These are phyloP conservation scores for Naegleria fowleri DNA, from an alignment of 208 protist species.

Conservation along the genomic window DNA sequence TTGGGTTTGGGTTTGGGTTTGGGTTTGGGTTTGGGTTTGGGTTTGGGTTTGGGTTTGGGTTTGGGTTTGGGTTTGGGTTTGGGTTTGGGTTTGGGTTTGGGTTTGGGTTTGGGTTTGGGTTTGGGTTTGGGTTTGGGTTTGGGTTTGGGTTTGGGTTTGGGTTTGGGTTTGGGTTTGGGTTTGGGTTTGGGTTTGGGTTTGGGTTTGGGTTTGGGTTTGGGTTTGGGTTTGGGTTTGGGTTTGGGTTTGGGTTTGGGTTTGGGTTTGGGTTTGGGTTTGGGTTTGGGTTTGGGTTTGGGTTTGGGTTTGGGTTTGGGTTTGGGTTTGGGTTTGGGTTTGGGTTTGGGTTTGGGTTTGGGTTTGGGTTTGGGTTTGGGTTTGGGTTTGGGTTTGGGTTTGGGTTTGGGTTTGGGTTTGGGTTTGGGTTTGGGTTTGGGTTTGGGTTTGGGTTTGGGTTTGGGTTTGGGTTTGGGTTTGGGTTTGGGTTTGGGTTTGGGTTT, in stretches of 20 bases:
- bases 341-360: too few species aligned
- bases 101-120: slow-evolving; percentile 31
- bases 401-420: neutral
- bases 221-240: slow-evolving; percentile 32
- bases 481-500: neutral
- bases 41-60: slow-evolving; percentile 31
- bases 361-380: too few species aligned
- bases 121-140: slow-evolving; percentile 33
- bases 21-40: slow-evolving; percentile 31
- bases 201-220: slow-evolving; percentile 31
- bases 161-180: slow-evolving; percentile 31
- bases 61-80: slow-evolving; percentile 33
- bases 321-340: too few species aligned
- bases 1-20: slow-evolving; percentile 30
- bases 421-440: neutral
- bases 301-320: too few species aligned
- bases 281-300: too few species aligned
- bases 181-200: slow-evolving; percentile 33
- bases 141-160: slow-evolving; percentile 31
- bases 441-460: neutral
- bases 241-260: too few species aligned
- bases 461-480: neutral
- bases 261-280: too few species aligned
- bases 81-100: slow-evolving; percentile 31
- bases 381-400: too few species aligned